A percentile compares a stretch with the other conserved stretches of the same genome.
phyloP scores from a whole-genome alignment of 257 asterid genomes.

The Nicotiana tomentosiformis region DNA sequence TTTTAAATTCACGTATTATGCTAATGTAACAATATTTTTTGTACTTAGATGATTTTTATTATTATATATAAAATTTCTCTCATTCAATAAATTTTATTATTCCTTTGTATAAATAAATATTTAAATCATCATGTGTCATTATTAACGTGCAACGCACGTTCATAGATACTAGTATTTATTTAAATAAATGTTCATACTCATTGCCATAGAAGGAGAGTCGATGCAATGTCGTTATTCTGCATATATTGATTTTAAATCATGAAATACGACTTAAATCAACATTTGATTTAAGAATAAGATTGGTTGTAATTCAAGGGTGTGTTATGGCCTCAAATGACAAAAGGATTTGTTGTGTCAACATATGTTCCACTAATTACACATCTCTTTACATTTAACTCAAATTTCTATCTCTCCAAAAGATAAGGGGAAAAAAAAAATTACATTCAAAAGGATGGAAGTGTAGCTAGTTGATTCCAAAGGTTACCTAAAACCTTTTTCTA shows the following conservation, averaged over 20 bases:
- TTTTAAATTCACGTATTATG: too few species aligned
- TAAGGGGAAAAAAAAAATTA: not conserved
- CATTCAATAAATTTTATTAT: too few species aligned
- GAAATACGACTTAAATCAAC: not conserved
- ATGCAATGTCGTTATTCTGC: not conserved
- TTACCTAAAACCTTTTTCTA: not conserved
- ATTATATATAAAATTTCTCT: too few species aligned
- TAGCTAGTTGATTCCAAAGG: not conserved
- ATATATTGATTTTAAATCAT: not conserved
- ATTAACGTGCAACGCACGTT: too few species aligned
- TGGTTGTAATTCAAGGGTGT: not conserved
- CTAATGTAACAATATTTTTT: too few species aligned
- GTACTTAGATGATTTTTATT: too few species aligned
- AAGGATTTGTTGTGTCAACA: not conserved
- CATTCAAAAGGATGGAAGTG: not conserved
- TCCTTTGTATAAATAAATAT: too few species aligned
- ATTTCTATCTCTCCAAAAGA: not conserved
- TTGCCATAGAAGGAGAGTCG: not conserved
- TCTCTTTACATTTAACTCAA: not conserved
- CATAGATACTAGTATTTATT: not conserved
- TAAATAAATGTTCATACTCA: not conserved
- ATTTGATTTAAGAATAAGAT: not conserved
- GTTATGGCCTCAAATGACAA: not conserved
- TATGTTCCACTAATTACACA: conserved; percentile 3
- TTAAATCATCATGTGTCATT: too few species aligned